Base-by-base conservation (phyloP, 1,139 yeast genomes). In the Petasospora fabianii region DNA sequence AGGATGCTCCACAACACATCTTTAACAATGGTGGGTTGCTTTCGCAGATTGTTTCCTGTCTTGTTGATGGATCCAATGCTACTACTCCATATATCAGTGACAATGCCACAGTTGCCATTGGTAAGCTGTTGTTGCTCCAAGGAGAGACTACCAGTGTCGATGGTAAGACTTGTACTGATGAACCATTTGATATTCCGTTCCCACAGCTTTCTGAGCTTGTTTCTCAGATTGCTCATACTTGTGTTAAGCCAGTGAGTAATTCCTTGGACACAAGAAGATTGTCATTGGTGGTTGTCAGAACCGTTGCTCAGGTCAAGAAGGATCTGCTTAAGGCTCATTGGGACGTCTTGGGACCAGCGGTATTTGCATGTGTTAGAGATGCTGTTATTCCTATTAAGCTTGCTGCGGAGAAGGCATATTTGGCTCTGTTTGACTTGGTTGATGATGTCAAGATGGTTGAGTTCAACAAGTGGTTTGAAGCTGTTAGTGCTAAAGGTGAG, bases 401-500 rank as follows among this genome's bases (percentile, higher is more conserved):
- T 47, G 97, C 97, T 1, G 96, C 96, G 5, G 98, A 92, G 61
- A 87, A 87, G 67, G 90, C 96, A 1, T 90, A 75, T 60, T 62
- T 90, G 53, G 77, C 88, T 2, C 62, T 87, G 16, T 81, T 88
- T 60, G 69, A 74, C 41, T 67, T 90, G 49, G 80, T 86, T 20
- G 88, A 83, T 30, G 92, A 86, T 45, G 73, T 66, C n/a, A 69
- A 71, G n/a, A 65, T 75, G 64, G 61, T 50, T 1, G 58, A 62
- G 20, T 86, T 86, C 65, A 74, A 73, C 36, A 53, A 57, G 12
- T 92, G 96, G 96, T 51, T 64, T 14, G 49, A 57, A 3, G 49
- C 49, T 3, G 43, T 48, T 9, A 57, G 54, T 19, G 47, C 44
- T 1, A 42, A 43, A 22, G 44, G 54, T 6, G 38, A 53, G 9